phyloP scores from a whole-genome alignment of 169 alveolate genomes.

The Cryptosporidium sp. region DNA sequence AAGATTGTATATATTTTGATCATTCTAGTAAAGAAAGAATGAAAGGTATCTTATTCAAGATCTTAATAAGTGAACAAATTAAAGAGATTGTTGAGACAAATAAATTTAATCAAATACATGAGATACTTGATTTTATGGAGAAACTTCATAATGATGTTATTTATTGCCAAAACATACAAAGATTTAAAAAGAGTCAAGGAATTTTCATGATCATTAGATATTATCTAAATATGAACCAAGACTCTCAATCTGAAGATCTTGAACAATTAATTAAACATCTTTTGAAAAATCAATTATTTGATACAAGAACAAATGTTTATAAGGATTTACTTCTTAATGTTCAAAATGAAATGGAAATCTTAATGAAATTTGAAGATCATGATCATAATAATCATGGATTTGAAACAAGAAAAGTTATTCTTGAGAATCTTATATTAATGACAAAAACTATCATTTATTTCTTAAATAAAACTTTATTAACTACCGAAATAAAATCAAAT shows the following conservation, averaged over 20 bases:
- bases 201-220: constrained; percentile 19
- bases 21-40: constrained; percentile 10
- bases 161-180: background rate
- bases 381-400: background rate
- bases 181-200: constrained; percentile 8
- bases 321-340: background rate
- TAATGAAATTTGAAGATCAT: constrained; percentile 17
- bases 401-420: background rate
- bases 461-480: constrained; percentile 21
- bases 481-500: background rate
- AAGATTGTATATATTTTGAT: constrained; percentile 19
- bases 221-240: background rate
- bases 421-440: constrained; percentile 10
- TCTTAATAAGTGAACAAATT: constrained; percentile 13
- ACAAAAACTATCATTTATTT: constrained; percentile 7
- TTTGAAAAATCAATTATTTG: background rate
- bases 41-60: constrained; percentile 16
- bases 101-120: constrained; percentile 5
- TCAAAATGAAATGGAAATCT: constrained; percentile 5
- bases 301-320: background rate
- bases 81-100: background rate
- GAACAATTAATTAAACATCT: constrained; percentile 24
- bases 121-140: constrained; percentile 22
- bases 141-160: constrained; percentile 26
- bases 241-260: background rate